Evolutionary conservation across 352 stramenopile genomes (phyloP).

Genomic region (Globisporangium orthogonon): DNA sequence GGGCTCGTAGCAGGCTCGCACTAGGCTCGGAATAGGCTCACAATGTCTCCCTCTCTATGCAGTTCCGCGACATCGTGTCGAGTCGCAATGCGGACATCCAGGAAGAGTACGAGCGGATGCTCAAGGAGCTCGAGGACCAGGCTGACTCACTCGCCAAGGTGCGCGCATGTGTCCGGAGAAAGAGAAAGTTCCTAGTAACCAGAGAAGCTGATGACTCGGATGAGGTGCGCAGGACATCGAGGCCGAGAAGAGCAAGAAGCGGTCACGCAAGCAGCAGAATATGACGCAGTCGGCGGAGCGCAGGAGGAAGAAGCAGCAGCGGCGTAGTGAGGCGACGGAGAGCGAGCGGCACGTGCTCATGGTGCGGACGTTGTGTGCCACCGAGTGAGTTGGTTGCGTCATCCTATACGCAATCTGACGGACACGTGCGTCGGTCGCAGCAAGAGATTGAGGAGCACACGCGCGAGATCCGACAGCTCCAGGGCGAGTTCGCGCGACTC

Average conservation of each 20-base stretch:
- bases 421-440: neutral
- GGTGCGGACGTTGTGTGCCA: neutral
- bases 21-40: no score
- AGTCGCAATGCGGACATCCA: conserved; percentile 71
- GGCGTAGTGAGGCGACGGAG: conserved; percentile 1
- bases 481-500: conserved; percentile 39
- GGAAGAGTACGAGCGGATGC: conserved; percentile 69
- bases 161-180: neutral
- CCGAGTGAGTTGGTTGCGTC: neutral
- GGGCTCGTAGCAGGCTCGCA: no score
- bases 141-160: conserved; percentile 27
- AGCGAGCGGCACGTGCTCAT: conserved; percentile 7
- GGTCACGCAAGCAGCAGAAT: conserved; percentile 7
- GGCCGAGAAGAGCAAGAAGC: conserved; percentile 14
- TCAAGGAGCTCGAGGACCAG: conserved; percentile 68
- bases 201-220: neutral
- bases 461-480: conserved; percentile 37
- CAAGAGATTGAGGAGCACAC: conserved; percentile 38
- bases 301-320: conserved; percentile 15
- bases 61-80: conserved; percentile 61
- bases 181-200: neutral
- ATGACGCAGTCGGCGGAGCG: neutral
- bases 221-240: conserved; percentile 35
- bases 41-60: neutral
- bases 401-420: no score